Evolutionary conservation across 306 rosid species (phyloP), one percentile per base, ranked within the genome.

Genomic region (Mucuna pruriens): DNA sequence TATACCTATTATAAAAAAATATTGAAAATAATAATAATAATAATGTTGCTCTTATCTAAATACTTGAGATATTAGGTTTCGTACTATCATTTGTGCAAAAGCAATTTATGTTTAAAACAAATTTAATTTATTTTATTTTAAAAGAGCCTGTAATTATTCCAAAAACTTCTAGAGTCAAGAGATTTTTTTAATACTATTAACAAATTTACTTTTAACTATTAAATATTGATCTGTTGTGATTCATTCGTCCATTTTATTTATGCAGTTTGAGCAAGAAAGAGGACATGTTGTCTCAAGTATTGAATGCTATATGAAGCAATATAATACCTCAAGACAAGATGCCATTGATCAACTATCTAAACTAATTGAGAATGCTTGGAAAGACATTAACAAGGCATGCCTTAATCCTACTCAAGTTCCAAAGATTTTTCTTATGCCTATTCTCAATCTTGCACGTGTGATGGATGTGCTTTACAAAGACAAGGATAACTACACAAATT

Each of bases 221-320:
- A n/a, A n/a, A n/a, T 2, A 4, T 13, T 4, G 3, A 3, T 23
- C 29, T 1, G 13, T n/a, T 12, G 1, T 0, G 1, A 16, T 57
- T 57, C 0, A 1, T 1, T 34, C n/a, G n/a, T 15, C n/a, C 6
- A 10, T 1, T 3, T 1, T 9, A 1, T 9, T 5, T 11, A 25
- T 58, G 33, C 0, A 45, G 79, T 36, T 52, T 74, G 78, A 74
- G 20, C 71, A 76, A 3, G 36, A 76, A 4, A 76, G 83, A 70
- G 34, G 9, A 15, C 84, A 80, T 7, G 64, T 12, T 60, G 84
- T 29, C 3, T 80, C 84, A 71, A 26, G 48, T 45, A 4, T 80
- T 13, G 78, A 80, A 6, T 80, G 84, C 2, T 80, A 80, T 29
- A 80, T 80, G 64, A 71, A 60, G 0, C 16, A 80, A 71, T 3